Percentiles rank a stretch among this genome's conserved stretches.
These are phyloP conservation scores for Chalciporus sp. DNA, from an alignment of 1,284 basidiomycete species.

Conservation along the genomic window DNA sequence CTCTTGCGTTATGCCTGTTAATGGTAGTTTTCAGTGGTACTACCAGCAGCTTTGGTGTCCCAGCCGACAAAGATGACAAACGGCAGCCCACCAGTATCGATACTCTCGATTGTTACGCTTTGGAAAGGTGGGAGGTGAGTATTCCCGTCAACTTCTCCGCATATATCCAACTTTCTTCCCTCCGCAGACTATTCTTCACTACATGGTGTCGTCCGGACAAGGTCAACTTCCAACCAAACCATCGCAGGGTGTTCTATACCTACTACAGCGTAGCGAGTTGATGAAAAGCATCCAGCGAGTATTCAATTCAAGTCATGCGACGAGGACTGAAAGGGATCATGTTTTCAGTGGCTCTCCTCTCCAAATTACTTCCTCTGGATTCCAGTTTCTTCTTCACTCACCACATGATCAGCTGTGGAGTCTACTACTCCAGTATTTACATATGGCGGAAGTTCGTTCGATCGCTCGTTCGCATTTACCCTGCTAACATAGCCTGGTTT, in stretches of 20 bases:
- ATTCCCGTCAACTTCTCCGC: not conserved
- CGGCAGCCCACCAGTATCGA: constrained; percentile 57
- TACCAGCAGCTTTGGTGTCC: constrained; percentile 91
- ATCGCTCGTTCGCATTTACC: constrained; percentile 4
- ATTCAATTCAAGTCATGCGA: not conserved
- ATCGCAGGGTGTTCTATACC: constrained; percentile 79
- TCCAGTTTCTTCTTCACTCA: constrained; percentile 95
- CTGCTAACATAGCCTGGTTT: not conserved
- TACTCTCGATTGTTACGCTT: constrained; percentile 81
- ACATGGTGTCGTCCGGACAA: constrained; percentile 95
- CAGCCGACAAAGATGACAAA: constrained; percentile 68
- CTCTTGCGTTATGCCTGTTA: constrained; percentile 4
- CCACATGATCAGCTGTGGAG: constrained; percentile 99
- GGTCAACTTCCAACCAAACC: constrained; percentile 69
- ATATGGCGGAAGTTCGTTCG: constrained; percentile 70
- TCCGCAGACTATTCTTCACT: constrained; percentile 85
- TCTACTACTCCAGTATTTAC: constrained; percentile 87
- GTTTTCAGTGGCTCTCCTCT: constrained; percentile 52
- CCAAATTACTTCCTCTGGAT: constrained; percentile 93
- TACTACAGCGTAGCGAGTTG: constrained; percentile 84
- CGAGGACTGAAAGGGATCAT: constrained; percentile 11
- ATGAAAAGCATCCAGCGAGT: constrained; percentile 72
- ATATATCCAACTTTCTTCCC: not conserved
- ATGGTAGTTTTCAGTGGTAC: constrained; percentile 64
- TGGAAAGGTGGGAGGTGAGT: constrained; percentile 92